Conservation (phyloP, 768 basidiomycete species). For the Tephrocybe sp. region DNA sequence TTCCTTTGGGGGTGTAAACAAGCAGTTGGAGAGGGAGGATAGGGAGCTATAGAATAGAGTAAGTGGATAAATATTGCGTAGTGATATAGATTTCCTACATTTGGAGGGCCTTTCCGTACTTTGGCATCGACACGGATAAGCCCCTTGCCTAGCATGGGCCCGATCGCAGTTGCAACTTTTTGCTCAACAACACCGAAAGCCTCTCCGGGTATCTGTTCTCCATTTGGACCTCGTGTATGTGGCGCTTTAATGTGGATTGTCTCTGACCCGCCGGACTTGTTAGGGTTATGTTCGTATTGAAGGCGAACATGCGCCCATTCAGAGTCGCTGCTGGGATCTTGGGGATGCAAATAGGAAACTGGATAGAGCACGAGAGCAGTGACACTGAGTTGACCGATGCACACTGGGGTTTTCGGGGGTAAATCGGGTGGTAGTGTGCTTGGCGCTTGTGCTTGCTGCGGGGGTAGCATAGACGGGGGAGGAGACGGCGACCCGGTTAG, state of each 20-base stretch:
- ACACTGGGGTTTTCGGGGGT: constrained; percentile 80
- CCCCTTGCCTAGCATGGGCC: constrained; percentile 83
- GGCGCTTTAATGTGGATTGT: constrained; percentile 81
- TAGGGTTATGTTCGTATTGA: constrained; percentile 66
- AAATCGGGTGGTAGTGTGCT: constrained; percentile 53
- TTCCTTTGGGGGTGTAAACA: constrained; percentile 92
- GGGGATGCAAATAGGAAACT: constrained; percentile 59
- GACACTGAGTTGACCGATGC: constrained; percentile 82
- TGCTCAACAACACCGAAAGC: constrained; percentile 85
- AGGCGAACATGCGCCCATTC: constrained; percentile 74
- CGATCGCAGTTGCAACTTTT: constrained; percentile 75
- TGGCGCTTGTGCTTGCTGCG: constrained; percentile 23
- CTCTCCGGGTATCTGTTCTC: constrained; percentile 60
- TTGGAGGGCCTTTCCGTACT: constrained; percentile 61
- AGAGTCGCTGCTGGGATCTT: constrained; percentile 41
- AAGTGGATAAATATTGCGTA: constrained; percentile 14
- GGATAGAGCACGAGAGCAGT: constrained; percentile 88
- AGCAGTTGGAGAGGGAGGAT: constrained; percentile 84
- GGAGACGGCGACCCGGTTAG: constrained; percentile 67
- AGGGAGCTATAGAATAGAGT: constrained; percentile 54
- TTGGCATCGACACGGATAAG: constrained; percentile 80
- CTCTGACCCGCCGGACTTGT: constrained; percentile 60
- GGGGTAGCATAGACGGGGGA: constrained; percentile 36
- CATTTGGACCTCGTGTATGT: constrained; percentile 44
- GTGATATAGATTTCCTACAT: constrained; percentile 37